Evolutionary conservation across 257 asterid genomes (phyloP).

Genomic region (Coffea eugenioides): DNA sequence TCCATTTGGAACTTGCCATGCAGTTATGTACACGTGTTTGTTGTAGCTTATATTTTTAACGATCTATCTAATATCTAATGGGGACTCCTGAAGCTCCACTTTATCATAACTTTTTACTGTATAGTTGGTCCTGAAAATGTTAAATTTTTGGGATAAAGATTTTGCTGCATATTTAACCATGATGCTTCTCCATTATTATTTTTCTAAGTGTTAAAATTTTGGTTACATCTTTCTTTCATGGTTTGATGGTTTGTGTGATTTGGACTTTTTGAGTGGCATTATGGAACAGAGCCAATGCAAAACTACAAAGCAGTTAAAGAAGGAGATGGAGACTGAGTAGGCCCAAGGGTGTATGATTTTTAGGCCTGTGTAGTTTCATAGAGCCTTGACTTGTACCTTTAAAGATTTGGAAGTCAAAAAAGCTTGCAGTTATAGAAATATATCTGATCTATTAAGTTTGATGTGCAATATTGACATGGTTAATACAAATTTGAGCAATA

Average conservation of each 20-base stretch:
- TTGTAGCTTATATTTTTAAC: background rate
- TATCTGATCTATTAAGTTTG: too few relatives aligned
- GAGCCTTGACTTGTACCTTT: background rate
- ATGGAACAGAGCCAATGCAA: background rate
- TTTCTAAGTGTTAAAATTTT: background rate
- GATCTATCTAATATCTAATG: background rate
- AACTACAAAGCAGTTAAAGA: background rate
- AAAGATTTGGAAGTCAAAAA: too few relatives aligned
- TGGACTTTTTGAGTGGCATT: background rate
- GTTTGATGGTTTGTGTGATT: background rate
- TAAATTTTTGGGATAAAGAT: background rate
- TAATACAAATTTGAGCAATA: background rate
- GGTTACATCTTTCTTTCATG: background rate
- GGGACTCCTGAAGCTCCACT: too few relatives aligned
- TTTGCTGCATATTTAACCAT: background rate
- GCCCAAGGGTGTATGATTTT: background rate
- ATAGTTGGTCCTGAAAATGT: too few relatives aligned
- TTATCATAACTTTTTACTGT: too few relatives aligned
- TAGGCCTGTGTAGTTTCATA: background rate
- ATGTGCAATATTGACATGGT: background rate
- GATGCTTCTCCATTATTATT: background rate
- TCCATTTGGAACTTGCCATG: slow-evolving; percentile 73
- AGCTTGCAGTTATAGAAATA: background rate
- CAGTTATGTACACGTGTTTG: slow-evolving; percentile 47
- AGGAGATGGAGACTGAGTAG: background rate